A percentile compares a stretch with the other conserved stretches of the same genome.
phyloP scores from a whole-genome alignment of 2,329 filamentous ascomycete genomes.

The Aspergillus terreus region DNA sequence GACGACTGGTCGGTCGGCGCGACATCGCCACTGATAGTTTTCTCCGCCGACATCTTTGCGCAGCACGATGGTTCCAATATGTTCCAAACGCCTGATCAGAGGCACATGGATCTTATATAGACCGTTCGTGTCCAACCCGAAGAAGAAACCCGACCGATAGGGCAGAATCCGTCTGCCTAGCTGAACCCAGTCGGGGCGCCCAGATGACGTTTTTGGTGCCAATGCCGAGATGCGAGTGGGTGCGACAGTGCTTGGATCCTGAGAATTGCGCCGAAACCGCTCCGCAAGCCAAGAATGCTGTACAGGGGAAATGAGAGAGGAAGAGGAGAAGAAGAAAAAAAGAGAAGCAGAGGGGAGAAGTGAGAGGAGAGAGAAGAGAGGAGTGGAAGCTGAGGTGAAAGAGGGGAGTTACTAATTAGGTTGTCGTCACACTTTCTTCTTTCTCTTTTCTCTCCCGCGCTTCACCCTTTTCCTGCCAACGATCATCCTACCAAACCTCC shows the following conservation, averaged over 20 bases:
- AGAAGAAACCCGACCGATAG: slow-evolving; percentile 3
- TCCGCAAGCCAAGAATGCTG: background rate
- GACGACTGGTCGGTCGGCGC: slow-evolving; percentile 6
- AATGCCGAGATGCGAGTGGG: slow-evolving; percentile 12
- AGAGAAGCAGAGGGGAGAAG: background rate
- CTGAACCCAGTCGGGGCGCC: slow-evolving; percentile 4
- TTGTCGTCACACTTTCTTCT: background rate
- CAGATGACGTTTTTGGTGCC: slow-evolving; percentile 19
- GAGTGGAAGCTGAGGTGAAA: background rate
- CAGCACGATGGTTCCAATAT: slow-evolving; percentile 4
- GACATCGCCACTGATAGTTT: slow-evolving; percentile 2
- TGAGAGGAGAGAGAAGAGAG: background rate
- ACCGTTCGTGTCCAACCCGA: background rate
- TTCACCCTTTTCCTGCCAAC: no score
- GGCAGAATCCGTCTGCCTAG: slow-evolving; percentile 31
- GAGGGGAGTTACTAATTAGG: background rate
- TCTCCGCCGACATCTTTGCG: slow-evolving; percentile 11
- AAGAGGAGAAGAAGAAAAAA: background rate
- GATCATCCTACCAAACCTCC: no score
- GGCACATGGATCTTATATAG: slow-evolving; percentile 10
- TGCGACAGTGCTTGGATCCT: background rate
- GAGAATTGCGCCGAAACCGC: background rate
- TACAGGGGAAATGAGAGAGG: background rate
- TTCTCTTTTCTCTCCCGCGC: background rate
- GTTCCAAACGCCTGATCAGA: slow-evolving; percentile 3